Evolutionary conservation across 2,329 filamentous ascomycete genomes (phyloP).

Genomic region (Ophiostoma himal-ulmi): DNA sequence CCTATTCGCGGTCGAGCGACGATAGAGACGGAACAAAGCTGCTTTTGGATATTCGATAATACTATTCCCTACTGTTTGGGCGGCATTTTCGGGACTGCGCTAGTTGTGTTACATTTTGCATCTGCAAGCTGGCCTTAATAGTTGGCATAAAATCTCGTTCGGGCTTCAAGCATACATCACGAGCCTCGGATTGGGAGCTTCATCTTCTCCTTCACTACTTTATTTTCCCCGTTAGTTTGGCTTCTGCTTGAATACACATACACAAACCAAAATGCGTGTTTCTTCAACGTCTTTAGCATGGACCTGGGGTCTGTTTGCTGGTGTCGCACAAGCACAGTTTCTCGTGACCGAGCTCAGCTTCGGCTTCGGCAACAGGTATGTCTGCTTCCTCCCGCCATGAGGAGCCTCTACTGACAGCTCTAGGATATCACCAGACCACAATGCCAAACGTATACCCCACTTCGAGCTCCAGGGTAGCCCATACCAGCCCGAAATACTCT

Average conservation of each 20-base stretch:
- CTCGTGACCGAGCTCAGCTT: slow-evolving; percentile 72
- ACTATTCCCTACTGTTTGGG: neutral
- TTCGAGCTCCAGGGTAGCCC: slow-evolving; percentile 53
- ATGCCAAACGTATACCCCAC: slow-evolving; percentile 44
- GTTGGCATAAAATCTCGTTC: neutral
- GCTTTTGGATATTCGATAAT: slow-evolving; percentile 3
- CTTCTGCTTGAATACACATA: neutral
- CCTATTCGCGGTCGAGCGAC: slow-evolving; percentile 12
- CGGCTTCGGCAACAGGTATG: slow-evolving; percentile 45
- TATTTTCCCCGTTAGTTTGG: neutral
- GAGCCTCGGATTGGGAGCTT: neutral
- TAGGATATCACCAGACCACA: slow-evolving; percentile 60
- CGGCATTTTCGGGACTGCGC: neutral
- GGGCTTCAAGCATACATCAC: neutral
- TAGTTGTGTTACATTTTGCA: slow-evolving; percentile 11
- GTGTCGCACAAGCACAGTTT: slow-evolving; percentile 54
- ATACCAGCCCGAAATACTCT: slow-evolving; percentile 59
- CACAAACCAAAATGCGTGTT: slow-evolving; percentile 23
- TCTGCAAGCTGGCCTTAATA: slow-evolving; percentile 26
- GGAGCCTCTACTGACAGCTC: neutral
- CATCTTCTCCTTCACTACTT: neutral
- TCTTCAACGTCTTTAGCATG: slow-evolving; percentile 24
- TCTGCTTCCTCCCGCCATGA: neutral
- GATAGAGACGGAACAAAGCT: slow-evolving; percentile 15
- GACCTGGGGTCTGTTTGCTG: slow-evolving; percentile 26